Evolutionary conservation across 306 rosid species (phyloP).

Genomic region (Begonia loranthoides): DNA sequence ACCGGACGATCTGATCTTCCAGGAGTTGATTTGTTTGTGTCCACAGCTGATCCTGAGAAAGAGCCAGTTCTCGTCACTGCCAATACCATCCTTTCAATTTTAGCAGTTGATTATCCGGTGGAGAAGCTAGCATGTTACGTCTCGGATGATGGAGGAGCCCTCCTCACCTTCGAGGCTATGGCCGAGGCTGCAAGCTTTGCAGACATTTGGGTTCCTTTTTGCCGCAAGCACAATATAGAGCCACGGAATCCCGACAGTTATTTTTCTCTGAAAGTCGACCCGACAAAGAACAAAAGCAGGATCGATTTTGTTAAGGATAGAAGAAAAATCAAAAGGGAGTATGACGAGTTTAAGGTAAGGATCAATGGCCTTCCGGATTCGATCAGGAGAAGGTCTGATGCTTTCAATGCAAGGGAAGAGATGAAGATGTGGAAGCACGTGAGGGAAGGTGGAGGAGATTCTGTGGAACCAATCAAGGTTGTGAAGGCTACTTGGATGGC

Average conservation of each 20-base stretch:
- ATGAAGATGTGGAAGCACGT: slow-evolving; percentile 37
- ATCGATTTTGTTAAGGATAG: slow-evolving; percentile 79
- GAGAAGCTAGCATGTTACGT: slow-evolving; percentile 74
- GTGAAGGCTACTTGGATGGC: slow-evolving; percentile 72
- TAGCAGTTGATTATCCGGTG: slow-evolving; percentile 79
- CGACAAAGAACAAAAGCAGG: slow-evolving; percentile 69
- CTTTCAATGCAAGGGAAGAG: slow-evolving; percentile 49
- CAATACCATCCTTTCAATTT: slow-evolving; percentile 80
- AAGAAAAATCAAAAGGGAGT: slow-evolving; percentile 85
- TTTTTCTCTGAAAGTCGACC: slow-evolving; percentile 62
- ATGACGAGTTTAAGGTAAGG: slow-evolving; percentile 82
- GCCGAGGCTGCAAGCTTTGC: slow-evolving; percentile 96
- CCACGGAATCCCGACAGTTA: slow-evolving; percentile 85
- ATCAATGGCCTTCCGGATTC: slow-evolving; percentile 77
- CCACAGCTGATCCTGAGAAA: slow-evolving; percentile 85
- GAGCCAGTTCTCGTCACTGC: slow-evolving; percentile 90
- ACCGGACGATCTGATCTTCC: slow-evolving; percentile 41
- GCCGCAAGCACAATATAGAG: slow-evolving; percentile 64
- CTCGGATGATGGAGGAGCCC: slow-evolving; percentile 88
- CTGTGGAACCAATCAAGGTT: slow-evolving; percentile 26
- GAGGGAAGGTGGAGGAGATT: slow-evolving; percentile 30
- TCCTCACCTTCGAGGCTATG: slow-evolving; percentile 72
- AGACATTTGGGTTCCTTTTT: slow-evolving; percentile 84
- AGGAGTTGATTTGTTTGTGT: slow-evolving; percentile 58
- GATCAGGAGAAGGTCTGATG: slow-evolving; percentile 70